A percentile compares a stretch with the other conserved stretches of the same genome.
phyloP scores from a whole-genome alignment of 768 basidiomycete genomes.

The Pholiota molesta region DNA sequence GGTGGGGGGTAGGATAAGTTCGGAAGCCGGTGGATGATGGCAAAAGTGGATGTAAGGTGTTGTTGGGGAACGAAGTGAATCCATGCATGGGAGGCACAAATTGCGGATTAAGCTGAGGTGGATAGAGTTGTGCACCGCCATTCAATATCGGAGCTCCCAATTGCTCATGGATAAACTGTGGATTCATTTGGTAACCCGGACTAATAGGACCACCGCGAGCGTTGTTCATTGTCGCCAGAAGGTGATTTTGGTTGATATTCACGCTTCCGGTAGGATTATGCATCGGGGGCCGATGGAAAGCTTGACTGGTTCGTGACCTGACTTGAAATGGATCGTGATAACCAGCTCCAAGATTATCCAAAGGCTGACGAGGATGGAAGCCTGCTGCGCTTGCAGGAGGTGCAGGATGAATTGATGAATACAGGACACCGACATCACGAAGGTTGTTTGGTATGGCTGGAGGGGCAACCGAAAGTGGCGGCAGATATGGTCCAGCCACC shows the following conservation, averaged over 20 bases:
- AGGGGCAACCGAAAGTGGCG: constrained; percentile 29
- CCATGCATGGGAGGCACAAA: constrained; percentile 14
- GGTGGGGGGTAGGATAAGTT: constrained; percentile 16
- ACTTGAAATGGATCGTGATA: constrained; percentile 42
- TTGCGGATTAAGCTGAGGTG: constrained; percentile 11
- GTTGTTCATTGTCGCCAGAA: constrained; percentile 47
- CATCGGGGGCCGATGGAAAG: constrained; percentile 37
- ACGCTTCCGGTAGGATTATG: constrained; percentile 38
- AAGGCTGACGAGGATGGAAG: constrained; percentile 19
- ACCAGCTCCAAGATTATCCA: constrained; percentile 10
- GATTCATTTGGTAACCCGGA: constrained; percentile 20
- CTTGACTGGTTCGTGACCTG: constrained; percentile 51
- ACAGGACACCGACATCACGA: constrained; percentile 29
- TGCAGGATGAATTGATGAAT: constrained; percentile 33
- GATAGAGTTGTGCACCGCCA: constrained; percentile 9
- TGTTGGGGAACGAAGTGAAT: constrained; percentile 8
- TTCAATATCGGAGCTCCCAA: constrained; percentile 14
- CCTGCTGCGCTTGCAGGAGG: constrained; percentile 22
- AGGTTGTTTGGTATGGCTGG: constrained; percentile 24
- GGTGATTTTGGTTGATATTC: constrained; percentile 56
- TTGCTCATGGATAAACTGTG: constrained; percentile 22
- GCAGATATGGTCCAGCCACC: constrained; percentile 13
- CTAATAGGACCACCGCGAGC: constrained; percentile 24
- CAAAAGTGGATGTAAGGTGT: constrained; percentile 9
- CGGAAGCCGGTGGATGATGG: constrained; percentile 12